Evolutionary conservation across 192 early-diverging fungal species (phyloP).

Genomic region (Backusella sp.): DNA sequence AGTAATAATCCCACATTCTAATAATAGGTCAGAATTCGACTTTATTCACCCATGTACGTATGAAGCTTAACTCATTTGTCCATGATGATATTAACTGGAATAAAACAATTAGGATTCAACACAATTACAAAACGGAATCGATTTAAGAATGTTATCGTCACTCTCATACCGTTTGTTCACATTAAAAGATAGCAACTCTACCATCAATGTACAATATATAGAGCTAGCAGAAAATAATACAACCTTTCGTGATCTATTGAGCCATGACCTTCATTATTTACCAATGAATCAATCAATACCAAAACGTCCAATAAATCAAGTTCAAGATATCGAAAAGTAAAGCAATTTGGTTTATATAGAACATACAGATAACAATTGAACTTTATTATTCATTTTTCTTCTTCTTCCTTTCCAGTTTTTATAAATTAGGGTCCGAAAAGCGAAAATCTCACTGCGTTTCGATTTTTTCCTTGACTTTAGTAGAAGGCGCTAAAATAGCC

Average conservation of each 20-base stretch:
- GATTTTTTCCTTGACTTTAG: slow-evolving; percentile 5
- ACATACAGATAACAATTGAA: not conserved
- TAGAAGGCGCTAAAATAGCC: not conserved
- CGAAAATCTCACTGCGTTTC: not conserved
- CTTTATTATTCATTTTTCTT: not conserved
- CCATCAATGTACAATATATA: not conserved
- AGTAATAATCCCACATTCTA: not conserved
- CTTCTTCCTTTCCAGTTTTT: not conserved
- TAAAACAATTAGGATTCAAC: not conserved
- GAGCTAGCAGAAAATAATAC: not conserved
- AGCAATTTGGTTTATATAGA: not conserved
- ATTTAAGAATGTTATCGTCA: not conserved
- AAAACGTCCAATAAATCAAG: not conserved
- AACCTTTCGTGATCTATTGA: not conserved
- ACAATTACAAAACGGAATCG: not conserved
- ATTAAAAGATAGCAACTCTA: not conserved
- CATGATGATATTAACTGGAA: not conserved
- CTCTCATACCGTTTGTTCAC: not conserved
- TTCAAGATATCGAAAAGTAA: slow-evolving; percentile 2
- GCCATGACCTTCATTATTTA: not conserved
- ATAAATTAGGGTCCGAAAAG: not conserved
- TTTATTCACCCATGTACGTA: not conserved
- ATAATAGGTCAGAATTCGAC: not conserved
- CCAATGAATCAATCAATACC: not conserved
- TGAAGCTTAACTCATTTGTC: not conserved